Conservation (phyloP, 2,329 filamentous ascomycete genomes). For the Penicillium sp. region DNA sequence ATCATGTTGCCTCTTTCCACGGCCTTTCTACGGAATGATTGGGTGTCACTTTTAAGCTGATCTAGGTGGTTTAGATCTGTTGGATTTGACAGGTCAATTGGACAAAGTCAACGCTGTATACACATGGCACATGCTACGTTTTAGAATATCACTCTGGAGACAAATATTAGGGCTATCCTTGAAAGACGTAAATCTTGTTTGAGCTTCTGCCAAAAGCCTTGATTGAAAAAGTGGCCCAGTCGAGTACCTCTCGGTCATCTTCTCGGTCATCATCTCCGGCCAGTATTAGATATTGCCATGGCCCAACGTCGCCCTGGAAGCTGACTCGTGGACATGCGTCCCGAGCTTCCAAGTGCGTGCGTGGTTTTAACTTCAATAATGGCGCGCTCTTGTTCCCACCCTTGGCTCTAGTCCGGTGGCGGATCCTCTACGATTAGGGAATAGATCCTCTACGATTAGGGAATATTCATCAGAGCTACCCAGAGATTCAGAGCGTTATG, state of each 20-base stretch:
- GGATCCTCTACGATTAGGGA: neutral
- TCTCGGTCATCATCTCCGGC: constrained; percentile 15
- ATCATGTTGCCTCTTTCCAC: neutral
- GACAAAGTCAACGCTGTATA: no score
- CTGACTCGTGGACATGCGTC: constrained; percentile 18
- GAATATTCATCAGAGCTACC: neutral
- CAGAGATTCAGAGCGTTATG: neutral
- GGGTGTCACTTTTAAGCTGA: neutral
- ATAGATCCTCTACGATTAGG: neutral
- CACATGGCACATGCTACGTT: no score
- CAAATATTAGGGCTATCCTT: neutral
- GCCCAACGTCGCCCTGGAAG: constrained; percentile 1
- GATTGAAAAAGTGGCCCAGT: neutral
- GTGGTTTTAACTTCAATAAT: neutral
- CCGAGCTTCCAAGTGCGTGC: constrained; percentile 3
- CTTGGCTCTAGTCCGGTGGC: neutral
- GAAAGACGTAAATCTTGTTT: neutral
- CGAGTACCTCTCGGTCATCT: neutral
- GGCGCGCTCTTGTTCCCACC: neutral
- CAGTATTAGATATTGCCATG: constrained; percentile 1
- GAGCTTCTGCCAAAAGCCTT: neutral
- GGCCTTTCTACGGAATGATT: neutral
- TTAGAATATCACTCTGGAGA: no score
- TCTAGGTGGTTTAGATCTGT: neutral
- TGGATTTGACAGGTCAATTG: no score